A percentile compares a stretch with the other conserved stretches of the same genome.
These are phyloP conservation scores for Leucocoprinus sp. DNA, from an alignment of 768 basidiomycete species.

Conservation along the genomic window DNA sequence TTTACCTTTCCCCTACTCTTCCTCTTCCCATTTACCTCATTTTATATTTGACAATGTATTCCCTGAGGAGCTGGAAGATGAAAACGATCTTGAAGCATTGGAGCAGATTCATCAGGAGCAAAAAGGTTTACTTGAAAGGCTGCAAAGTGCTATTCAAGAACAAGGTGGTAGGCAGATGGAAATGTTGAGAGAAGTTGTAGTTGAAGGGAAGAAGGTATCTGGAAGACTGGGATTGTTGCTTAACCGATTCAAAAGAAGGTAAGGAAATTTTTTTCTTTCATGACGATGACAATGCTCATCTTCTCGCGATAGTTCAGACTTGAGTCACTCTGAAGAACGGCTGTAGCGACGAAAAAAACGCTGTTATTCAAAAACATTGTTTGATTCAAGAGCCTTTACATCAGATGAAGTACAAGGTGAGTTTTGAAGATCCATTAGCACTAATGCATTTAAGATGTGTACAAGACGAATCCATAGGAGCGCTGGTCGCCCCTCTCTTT, in stretches of 20 bases:
- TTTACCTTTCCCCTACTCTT: too few species aligned
- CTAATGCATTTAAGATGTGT: too few species aligned
- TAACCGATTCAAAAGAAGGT: constrained; percentile 2
- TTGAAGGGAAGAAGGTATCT: constrained; percentile 7
- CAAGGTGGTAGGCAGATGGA: constrained; percentile 1
- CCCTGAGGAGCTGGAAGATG: constrained; percentile 9
- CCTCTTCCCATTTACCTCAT: too few species aligned
- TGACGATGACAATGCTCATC: too few species aligned
- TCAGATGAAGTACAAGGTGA: too few species aligned
- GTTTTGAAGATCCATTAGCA: too few species aligned
- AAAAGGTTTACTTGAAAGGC: constrained; percentile 3
- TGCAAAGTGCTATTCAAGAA: not conserved
- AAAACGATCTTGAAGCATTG: constrained; percentile 4
- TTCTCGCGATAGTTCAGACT: constrained; percentile 4
- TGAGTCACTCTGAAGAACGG: not conserved
- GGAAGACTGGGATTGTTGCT: constrained; percentile 5
- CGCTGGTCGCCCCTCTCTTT: too few species aligned
- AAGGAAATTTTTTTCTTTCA: not conserved
- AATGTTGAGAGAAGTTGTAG: not conserved
- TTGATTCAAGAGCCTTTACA: too few species aligned
- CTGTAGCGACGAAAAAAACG: too few species aligned
- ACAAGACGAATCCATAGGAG: too few species aligned
- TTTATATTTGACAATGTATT: constrained; percentile 4
- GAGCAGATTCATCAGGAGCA: constrained; percentile 8
- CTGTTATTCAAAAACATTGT: too few species aligned